Evolutionary conservation across 176 grass and related monocot genomes (phyloP), one percentile per base, ranked within the genome.

Genomic region (Puccinellia tenuiflora): DNA sequence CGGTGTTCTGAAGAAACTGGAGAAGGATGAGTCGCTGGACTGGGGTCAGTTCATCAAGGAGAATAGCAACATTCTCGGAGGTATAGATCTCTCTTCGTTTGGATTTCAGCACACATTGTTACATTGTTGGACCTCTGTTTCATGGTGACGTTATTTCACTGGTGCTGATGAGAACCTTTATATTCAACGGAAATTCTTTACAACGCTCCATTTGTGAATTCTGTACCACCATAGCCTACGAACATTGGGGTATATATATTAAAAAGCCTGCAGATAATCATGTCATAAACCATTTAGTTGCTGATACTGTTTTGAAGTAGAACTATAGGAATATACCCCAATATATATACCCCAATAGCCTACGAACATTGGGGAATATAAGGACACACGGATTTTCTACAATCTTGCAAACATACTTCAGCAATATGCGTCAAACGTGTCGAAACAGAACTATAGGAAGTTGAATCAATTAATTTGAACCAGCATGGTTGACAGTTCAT

Each of bases 21-120:
- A 83, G 52, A 99, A 93, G 67, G 96, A 92, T 33, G 77, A 83
- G 30, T 99, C 96, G 20, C 64, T 96, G 52, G 93, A 99, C 83
- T 96, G 96, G 96, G 91, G 90, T 22, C 90, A 85, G 83, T 87
- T 84, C 68, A 89, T 96, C 55, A 90, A 86, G 68, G 80, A 96
- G 40, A 91, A 92, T 61, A 21, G 83, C 54, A 85, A 52, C 75
- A 39, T 90, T 52, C 78, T 87, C 5, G 87, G 88, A 88, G 96
- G 96, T 94, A 84, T 26, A 59, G 21, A 78, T 83, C 60, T 76
- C 29, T 39, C 22, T 76, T 89, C 16, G 30, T 77, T 35, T 85
- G 43, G 73, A 47, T 46, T 86, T 25, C 1, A 42, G 13, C 29
- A 7, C 20, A 79, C 16, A 37, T 5, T 57, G 31, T 76, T 79